phyloP scores from a whole-genome alignment of 352 stramenopile species.

The Pythium pyrilobum region DNA sequence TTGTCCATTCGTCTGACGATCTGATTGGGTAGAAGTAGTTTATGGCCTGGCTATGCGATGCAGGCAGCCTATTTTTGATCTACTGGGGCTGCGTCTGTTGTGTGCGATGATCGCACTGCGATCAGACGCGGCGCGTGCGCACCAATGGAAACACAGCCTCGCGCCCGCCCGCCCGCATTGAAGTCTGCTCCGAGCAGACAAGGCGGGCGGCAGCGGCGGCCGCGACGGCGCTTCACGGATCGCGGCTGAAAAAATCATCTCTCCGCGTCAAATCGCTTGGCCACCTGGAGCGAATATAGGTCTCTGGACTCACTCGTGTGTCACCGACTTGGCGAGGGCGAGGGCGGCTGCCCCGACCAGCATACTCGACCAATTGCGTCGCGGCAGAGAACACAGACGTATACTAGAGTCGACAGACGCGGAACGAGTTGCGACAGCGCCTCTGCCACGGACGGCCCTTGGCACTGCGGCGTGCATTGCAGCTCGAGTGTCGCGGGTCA shows the following conservation, averaged over 20 bases:
- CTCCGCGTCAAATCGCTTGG: slow-evolving; percentile 7
- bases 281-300: background rate
- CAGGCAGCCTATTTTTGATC: slow-evolving; percentile 4
- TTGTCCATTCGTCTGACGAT: slow-evolving; percentile 1
- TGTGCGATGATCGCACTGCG: background rate
- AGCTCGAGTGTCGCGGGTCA: slow-evolving; percentile 6
- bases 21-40: slow-evolving; percentile 12
- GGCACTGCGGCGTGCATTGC: too few relatives aligned
- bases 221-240: too few relatives aligned
- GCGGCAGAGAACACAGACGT: slow-evolving; percentile 1
- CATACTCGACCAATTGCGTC: background rate
- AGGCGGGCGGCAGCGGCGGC: background rate
- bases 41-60: slow-evolving; percentile 5
- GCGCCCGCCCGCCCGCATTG: slow-evolving; percentile 7
- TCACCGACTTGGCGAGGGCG: background rate
- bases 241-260: slow-evolving; percentile 6
- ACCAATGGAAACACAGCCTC: slow-evolving; percentile 15
- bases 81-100: slow-evolving; percentile 4
- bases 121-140: slow-evolving; percentile 8
- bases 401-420: slow-evolving; percentile 7
- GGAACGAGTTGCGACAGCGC: too few relatives aligned
- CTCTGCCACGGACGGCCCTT: too few relatives aligned
- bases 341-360: too few relatives aligned
- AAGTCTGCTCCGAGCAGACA: slow-evolving; percentile 8
- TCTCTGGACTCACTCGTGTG: background rate